Evolutionary conservation across 768 basidiomycete genomes (phyloP).

Genomic region (Collybiopsis luxurians): DNA sequence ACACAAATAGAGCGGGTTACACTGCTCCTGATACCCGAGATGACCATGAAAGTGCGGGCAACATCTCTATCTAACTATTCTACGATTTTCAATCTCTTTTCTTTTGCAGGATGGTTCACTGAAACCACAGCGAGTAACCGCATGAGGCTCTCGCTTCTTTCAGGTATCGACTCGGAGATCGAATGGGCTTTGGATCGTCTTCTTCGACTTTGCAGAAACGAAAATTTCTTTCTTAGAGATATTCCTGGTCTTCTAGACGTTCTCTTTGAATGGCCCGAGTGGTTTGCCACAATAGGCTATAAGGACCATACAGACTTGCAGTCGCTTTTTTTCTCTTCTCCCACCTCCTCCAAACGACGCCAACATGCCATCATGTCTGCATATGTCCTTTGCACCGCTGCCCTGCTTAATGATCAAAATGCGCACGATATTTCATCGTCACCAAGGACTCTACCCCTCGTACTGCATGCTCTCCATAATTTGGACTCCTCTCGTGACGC

Average conservation of each 20-base stretch:
- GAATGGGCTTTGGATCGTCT: constrained; percentile 90
- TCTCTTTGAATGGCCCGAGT: constrained; percentile 86
- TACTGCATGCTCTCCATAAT: constrained; percentile 62
- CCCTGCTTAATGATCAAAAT: constrained; percentile 62
- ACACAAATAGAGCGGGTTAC: too few species aligned
- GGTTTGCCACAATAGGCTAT: constrained; percentile 69
- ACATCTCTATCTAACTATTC: background rate
- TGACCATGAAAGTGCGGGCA: constrained; percentile 69
- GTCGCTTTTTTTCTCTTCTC: constrained; percentile 54
- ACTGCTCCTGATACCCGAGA: constrained; percentile 52
- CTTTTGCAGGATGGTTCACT: constrained; percentile 75
- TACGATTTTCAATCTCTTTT: constrained; percentile 11
- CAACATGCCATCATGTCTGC: constrained; percentile 84
- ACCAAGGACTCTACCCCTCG: constrained; percentile 60
- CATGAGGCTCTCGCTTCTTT: constrained; percentile 87
- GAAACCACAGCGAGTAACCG: constrained; percentile 77
- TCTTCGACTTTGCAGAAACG: constrained; percentile 75
- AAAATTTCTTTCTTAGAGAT: constrained; percentile 66
- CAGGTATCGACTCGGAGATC: constrained; percentile 78
- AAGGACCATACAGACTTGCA: constrained; percentile 38
- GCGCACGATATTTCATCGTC: constrained; percentile 56
- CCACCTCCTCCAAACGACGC: constrained; percentile 50
- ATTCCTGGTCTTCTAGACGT: constrained; percentile 82
- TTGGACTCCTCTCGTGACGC: constrained; percentile 61
- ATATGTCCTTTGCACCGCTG: constrained; percentile 83